phyloP scores from a whole-genome alignment of 2,329 filamentous ascomycete genomes.

The Colletotrichum higginsianum region DNA sequence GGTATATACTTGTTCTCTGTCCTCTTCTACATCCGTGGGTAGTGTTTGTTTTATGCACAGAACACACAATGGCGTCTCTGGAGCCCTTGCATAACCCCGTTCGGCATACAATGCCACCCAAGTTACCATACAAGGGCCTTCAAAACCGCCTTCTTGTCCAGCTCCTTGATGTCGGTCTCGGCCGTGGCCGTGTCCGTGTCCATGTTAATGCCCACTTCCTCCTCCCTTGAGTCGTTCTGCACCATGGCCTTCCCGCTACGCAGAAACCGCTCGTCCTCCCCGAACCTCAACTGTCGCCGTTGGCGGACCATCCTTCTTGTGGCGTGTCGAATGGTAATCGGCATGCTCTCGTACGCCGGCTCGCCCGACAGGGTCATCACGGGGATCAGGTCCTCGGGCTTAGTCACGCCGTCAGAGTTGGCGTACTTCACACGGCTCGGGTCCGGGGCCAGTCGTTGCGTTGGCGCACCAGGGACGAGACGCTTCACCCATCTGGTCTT shows the following conservation, averaged over 20 bases:
- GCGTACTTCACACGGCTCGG: background rate
- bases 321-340: constrained; percentile 19
- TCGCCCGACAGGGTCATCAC: constrained; percentile 26
- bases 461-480: constrained; percentile 6
- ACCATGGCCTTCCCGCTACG: background rate
- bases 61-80: background rate
- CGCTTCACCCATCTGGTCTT: constrained; percentile 17
- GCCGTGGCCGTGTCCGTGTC: background rate
- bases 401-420: background rate
- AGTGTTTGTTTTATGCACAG: background rate
- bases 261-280: constrained; percentile 15
- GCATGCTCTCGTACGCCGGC: constrained; percentile 22
- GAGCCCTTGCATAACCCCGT: background rate
- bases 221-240: background rate
- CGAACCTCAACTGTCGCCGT: constrained; percentile 23
- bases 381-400: background rate
- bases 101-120: background rate
- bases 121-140: constrained; percentile 22
- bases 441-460: constrained; percentile 11
- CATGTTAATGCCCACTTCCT: background rate
- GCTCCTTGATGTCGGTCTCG: background rate
- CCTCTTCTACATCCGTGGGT: too few relatives aligned
- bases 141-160: constrained; percentile 4
- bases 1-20: background rate
- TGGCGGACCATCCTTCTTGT: constrained; percentile 25